Evolutionary conservation across 106 monocot species (phyloP).

Genomic region (Agapanthus africanus): DNA sequence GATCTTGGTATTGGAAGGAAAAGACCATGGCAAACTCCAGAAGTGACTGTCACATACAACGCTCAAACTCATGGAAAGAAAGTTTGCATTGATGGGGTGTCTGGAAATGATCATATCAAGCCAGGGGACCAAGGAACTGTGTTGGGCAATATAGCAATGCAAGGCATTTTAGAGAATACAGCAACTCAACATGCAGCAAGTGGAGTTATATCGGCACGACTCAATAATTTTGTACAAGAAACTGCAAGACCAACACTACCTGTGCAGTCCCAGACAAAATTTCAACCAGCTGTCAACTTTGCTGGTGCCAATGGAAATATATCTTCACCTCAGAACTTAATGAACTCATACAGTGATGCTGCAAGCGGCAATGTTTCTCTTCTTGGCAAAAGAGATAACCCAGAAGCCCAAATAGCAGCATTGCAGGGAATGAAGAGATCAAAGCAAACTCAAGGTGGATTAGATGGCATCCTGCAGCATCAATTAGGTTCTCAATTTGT

Average conservation of each 20-base stretch:
- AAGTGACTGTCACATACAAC: conserved; percentile 42
- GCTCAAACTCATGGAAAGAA: conserved; percentile 71
- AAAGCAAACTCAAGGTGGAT: conserved; percentile 32
- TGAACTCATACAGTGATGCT: conserved; percentile 33
- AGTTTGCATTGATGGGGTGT: conserved; percentile 51
- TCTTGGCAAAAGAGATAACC: conserved; percentile 50
- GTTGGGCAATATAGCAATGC: conserved; percentile 20
- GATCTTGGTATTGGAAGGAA: conserved; percentile 65
- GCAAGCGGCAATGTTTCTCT: conserved; percentile 15
- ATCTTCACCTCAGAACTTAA: conserved; percentile 37
- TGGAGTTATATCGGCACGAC: conserved; percentile 15
- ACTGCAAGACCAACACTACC: conserved; percentile 31
- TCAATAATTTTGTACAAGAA: conserved; percentile 37
- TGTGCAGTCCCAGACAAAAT: conserved; percentile 24
- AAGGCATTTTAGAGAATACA: conserved; percentile 21
- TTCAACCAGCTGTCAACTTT: conserved; percentile 31
- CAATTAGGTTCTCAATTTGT: conserved; percentile 30
- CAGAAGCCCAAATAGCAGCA: conserved; percentile 35
- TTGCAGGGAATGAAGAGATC: conserved; percentile 29
- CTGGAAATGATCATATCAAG: conserved; percentile 26
- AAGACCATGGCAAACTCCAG: conserved; percentile 39
- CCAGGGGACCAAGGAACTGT: conserved; percentile 22
- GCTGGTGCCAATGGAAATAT: conserved; percentile 21
- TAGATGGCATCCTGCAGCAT: conserved; percentile 50
- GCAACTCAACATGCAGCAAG: conserved; percentile 21